Evolutionary conservation across 2,329 filamentous ascomycete species (phyloP).

Genomic region (Coniosporium uncinatum): DNA sequence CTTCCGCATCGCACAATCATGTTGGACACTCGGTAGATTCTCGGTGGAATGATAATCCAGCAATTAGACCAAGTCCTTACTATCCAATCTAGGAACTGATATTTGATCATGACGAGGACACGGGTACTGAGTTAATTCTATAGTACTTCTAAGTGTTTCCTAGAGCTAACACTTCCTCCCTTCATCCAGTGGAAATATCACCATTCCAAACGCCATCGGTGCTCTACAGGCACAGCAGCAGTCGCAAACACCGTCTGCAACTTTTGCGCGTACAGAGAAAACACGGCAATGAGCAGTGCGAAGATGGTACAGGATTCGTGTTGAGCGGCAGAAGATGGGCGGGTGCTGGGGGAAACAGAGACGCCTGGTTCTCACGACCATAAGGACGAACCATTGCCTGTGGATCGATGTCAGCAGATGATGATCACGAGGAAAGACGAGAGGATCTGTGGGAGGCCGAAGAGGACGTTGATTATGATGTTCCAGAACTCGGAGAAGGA

Average conservation of each 20-base stretch:
- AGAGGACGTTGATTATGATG: slow-evolving; percentile 65
- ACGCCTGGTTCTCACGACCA: slow-evolving; percentile 57
- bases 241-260: slow-evolving; percentile 59
- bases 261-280: slow-evolving; percentile 58
- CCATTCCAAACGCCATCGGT: slow-evolving; percentile 70
- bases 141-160: no score
- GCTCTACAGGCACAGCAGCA: slow-evolving; percentile 58
- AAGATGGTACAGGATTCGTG: slow-evolving; percentile 67
- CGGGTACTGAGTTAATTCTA: no score
- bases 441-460: slow-evolving; percentile 68
- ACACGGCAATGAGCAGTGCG: slow-evolving; percentile 61
- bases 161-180: no score
- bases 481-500: slow-evolving; percentile 75
- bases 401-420: slow-evolving; percentile 63
- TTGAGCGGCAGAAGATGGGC: slow-evolving; percentile 57
- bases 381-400: slow-evolving; percentile 77
- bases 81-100: no score
- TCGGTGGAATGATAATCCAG: no score
- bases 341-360: slow-evolving; percentile 66
- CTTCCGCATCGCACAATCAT: no score
- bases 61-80: no score
- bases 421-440: slow-evolving; percentile 65
- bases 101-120: no score
- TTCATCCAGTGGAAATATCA: slow-evolving; percentile 61
- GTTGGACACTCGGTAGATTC: no score